Evolutionary conservation across 805 yeast species (phyloP).

Genomic region (Starmerella stellata): DNA sequence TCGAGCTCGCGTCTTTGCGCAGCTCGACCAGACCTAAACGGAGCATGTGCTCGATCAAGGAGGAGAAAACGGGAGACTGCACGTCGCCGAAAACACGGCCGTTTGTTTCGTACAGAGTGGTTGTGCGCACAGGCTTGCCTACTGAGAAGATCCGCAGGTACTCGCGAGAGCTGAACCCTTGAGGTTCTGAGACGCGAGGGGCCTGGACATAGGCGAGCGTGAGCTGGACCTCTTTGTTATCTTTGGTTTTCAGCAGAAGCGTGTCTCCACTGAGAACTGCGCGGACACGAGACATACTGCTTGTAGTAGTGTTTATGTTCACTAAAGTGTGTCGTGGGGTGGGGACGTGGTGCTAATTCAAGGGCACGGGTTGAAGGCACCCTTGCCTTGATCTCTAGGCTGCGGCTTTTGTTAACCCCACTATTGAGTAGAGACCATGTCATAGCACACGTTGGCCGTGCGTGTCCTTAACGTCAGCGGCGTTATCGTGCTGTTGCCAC

Average conservation of each 20-base stretch:
- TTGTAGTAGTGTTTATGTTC: no score
- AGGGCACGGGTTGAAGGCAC: no score
- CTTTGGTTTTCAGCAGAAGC: constrained; percentile 34
- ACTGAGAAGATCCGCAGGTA: constrained; percentile 40
- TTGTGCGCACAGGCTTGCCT: constrained; percentile 45
- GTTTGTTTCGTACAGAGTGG: constrained; percentile 34
- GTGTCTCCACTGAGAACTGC: constrained; percentile 57
- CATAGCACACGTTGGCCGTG: no score
- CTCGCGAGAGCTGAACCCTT: constrained; percentile 44
- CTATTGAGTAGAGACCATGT: no score
- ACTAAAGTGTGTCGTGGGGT: no score
- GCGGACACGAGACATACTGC: constrained; percentile 40
- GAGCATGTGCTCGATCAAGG: constrained; percentile 39
- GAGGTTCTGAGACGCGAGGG: constrained; percentile 32
- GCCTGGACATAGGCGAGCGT: constrained; percentile 49
- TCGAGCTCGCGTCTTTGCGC: constrained; percentile 32
- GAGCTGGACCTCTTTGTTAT: constrained; percentile 39
- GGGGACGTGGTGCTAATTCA: no score
- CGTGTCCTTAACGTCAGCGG: no score
- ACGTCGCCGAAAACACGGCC: constrained; percentile 55
- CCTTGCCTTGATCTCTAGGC: no score
- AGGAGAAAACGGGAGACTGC: constrained; percentile 41
- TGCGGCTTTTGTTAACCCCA: no score
- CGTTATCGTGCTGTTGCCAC: no score
- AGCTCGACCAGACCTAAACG: constrained; percentile 45